phyloP scores from a whole-genome alignment of 2,329 filamentous ascomycete species.

The Didymella lethalis region DNA sequence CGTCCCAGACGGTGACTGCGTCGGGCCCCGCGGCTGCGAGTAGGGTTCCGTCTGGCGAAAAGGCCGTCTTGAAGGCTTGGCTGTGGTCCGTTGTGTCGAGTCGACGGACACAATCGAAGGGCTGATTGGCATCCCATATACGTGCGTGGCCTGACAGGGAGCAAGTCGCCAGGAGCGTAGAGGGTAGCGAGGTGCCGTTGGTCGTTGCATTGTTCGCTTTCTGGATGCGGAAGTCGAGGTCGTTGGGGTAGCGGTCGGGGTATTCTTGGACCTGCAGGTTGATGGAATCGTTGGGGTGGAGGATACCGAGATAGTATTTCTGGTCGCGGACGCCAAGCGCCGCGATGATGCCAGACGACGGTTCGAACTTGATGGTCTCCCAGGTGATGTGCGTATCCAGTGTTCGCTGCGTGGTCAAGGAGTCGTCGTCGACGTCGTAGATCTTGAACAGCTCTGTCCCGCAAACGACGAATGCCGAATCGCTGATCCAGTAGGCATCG shows the following conservation, averaged over 20 bases:
- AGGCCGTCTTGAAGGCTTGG: conserved; percentile 53
- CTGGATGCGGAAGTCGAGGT: conserved; percentile 52
- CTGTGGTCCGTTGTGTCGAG: conserved; percentile 43
- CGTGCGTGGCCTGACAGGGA: conserved; percentile 51
- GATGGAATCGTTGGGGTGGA: conserved; percentile 44
- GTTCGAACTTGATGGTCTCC: conserved; percentile 52
- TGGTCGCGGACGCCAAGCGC: conserved; percentile 41
- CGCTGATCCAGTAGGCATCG: conserved; percentile 56
- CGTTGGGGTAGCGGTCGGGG: conserved; percentile 49
- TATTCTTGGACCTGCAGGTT: conserved; percentile 45
- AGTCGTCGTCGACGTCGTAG: conserved; percentile 46
- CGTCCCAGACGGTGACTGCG: conserved; percentile 56
- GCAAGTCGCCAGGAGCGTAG: conserved; percentile 51
- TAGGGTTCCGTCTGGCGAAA: conserved; percentile 54
- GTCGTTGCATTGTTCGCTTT: conserved; percentile 24
- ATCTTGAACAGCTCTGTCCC: conserved; percentile 52
- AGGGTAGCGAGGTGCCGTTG: conserved; percentile 32
- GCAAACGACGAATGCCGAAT: conserved; percentile 55
- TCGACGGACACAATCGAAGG: conserved; percentile 43
- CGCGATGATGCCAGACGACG: conserved; percentile 51
- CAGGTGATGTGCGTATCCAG: conserved; percentile 45
- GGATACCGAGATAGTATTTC: conserved; percentile 45
- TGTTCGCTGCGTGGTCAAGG: conserved; percentile 40
- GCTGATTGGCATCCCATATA: conserved; percentile 53
- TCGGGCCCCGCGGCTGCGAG: conserved; percentile 56